Conservation (phyloP, 257 asterid species). For the Solanum pennellii region DNA sequence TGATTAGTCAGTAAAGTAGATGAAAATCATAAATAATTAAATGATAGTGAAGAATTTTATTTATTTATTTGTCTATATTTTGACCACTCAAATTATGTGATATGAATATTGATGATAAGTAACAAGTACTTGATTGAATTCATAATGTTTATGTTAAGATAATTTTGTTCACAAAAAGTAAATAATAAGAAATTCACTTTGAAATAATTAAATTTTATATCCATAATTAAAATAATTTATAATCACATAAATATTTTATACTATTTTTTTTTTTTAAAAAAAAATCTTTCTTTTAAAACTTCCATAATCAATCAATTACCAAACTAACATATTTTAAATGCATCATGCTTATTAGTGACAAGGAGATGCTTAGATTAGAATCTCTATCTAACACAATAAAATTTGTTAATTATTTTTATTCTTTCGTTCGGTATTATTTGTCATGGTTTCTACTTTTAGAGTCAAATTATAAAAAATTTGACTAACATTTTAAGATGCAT, state of each 20-base stretch:
- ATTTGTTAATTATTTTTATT: not conserved
- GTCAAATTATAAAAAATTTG: too few species aligned
- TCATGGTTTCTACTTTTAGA: too few species aligned
- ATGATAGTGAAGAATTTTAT: too few species aligned
- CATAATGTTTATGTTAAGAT: not conserved
- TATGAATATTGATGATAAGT: not conserved
- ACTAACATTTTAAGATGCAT: too few species aligned
- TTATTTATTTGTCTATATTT: not conserved
- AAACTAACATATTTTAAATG: not conserved
- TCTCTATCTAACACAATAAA: not conserved
- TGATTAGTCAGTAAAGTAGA: too few species aligned
- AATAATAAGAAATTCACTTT: not conserved
- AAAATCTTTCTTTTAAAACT: not conserved
- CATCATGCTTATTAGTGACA: not conserved
- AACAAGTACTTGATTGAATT: not conserved
- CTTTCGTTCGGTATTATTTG: fast-evolving
- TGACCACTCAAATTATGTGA: not conserved
- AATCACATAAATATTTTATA: not conserved
- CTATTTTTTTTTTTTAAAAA: not conserved
- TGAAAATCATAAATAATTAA: not conserved
- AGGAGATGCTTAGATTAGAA: not conserved
- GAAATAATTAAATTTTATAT: not conserved
- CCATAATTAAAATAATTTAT: not conserved
- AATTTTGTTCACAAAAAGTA: not conserved
- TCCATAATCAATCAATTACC: too few species aligned